Conservation (phyloP, 352 stramenopile genomes). For the Phytophthora sojae region DNA sequence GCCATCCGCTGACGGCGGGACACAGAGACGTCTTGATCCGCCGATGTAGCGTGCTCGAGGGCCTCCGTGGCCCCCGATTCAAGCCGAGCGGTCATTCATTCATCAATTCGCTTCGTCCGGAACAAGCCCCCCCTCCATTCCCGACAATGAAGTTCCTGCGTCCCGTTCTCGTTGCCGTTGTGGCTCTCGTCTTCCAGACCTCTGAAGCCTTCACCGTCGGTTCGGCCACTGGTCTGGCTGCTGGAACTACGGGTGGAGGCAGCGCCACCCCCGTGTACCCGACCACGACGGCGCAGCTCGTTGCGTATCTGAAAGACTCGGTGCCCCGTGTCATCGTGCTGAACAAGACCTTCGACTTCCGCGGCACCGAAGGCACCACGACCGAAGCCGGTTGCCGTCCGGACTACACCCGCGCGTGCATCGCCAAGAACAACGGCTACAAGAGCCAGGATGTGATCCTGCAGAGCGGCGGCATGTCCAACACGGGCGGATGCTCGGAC, state of each 20-base stretch:
- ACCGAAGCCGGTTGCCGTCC: conserved; percentile 51
- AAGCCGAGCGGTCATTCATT: conserved; percentile 7
- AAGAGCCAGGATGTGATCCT: conserved; percentile 52
- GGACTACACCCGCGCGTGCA: conserved; percentile 38
- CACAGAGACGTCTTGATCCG: background rate
- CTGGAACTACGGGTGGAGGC: conserved; percentile 47
- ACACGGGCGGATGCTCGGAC: conserved; percentile 27
- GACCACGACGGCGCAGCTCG: conserved; percentile 43
- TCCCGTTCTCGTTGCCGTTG: conserved; percentile 31
- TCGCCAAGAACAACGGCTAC: conserved; percentile 50
- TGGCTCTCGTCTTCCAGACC: conserved; percentile 25
- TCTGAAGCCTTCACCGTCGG: conserved; percentile 32
- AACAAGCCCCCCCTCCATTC: conserved; percentile 9
- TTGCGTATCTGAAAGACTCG: conserved; percentile 36
- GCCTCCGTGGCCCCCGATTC: too few relatives aligned
- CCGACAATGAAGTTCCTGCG: conserved; percentile 33
- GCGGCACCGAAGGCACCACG: conserved; percentile 46
- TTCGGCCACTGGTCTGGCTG: conserved; percentile 38
- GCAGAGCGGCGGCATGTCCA: conserved; percentile 29
- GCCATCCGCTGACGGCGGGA: conserved; percentile 17
- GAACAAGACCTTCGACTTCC: conserved; percentile 52
- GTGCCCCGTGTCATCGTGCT: conserved; percentile 46
- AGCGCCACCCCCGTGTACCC: conserved; percentile 42
- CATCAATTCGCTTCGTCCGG: conserved; percentile 12
- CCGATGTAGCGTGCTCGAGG: background rate